phyloP scores from a whole-genome alignment of 768 basidiomycete species.

The Lentinula lateritia region DNA sequence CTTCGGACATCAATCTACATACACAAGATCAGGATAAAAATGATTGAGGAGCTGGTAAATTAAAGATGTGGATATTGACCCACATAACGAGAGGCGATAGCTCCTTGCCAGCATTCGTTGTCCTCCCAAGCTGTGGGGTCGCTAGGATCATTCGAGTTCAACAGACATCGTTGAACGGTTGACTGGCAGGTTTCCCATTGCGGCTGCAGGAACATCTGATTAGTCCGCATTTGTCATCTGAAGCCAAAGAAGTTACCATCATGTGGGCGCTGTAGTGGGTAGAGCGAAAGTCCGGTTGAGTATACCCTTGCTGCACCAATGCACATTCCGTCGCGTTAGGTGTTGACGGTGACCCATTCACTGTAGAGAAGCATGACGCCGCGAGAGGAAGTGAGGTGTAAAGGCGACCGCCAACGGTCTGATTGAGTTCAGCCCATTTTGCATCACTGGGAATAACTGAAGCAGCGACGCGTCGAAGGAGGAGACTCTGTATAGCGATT shows the following conservation, averaged over 20 bases:
- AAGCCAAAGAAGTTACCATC: slow-evolving; percentile 15
- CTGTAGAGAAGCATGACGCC: slow-evolving; percentile 25
- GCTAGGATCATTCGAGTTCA: slow-evolving; percentile 18
- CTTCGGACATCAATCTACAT: slow-evolving; percentile 17
- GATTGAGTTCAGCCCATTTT: slow-evolving; percentile 1
- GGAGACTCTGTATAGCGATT: neutral
- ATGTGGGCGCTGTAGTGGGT: slow-evolving; percentile 22
- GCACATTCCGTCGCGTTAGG: slow-evolving; percentile 19
- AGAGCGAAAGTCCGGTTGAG: slow-evolving; percentile 17
- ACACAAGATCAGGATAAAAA: neutral
- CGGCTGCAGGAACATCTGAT: slow-evolving; percentile 13
- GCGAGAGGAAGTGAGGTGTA: slow-evolving; percentile 20
- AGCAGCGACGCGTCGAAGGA: neutral
- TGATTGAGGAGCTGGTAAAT: neutral
- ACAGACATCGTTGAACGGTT: slow-evolving; percentile 20
- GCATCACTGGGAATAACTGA: neutral
- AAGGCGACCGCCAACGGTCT: slow-evolving; percentile 24
- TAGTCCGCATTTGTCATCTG: neutral
- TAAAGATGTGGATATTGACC: neutral
- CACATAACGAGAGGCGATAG: slow-evolving; percentile 15
- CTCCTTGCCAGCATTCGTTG: slow-evolving; percentile 14
- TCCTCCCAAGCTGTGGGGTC: slow-evolving; percentile 12
- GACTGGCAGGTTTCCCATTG: slow-evolving; percentile 33
- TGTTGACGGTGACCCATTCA: slow-evolving; percentile 14
- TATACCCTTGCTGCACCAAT: slow-evolving; percentile 22